Percentiles rank a stretch among this genome's conserved stretches.
Evolutionary conservation across 2,329 filamentous ascomycete genomes (phyloP).

Genomic region (Aspergillus brunneoviolaceus): DNA sequence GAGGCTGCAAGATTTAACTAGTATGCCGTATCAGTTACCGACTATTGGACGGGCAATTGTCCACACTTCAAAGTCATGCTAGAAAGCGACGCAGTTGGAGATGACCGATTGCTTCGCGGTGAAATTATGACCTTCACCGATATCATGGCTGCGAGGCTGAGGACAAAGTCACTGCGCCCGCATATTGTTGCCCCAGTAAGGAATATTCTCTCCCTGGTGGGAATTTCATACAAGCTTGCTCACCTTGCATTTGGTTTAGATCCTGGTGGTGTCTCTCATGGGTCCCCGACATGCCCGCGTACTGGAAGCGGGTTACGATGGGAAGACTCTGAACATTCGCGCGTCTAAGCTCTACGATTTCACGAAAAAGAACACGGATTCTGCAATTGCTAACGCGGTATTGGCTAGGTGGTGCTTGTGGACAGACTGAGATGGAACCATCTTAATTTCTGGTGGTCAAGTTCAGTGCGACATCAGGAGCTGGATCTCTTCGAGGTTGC

Average conservation of each 20-base stretch:
- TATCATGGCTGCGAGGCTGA: conserved; percentile 9
- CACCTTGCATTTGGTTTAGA: neutral
- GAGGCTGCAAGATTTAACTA: neutral
- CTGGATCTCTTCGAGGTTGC: too few relatives aligned
- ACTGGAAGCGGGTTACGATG: conserved; percentile 10
- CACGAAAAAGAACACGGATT: neutral
- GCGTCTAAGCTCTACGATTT: conserved; percentile 10
- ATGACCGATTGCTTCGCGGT: conserved; percentile 5
- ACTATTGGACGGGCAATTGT: neutral
- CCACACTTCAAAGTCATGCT: conserved; percentile 9
- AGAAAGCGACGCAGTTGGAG: neutral
- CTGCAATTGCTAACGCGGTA: conserved; percentile 7
- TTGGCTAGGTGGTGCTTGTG: conserved; percentile 11
- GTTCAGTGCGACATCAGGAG: too few relatives aligned
- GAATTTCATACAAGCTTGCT: neutral
- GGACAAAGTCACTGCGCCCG: conserved; percentile 5
- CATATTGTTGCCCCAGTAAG: conserved; percentile 14
- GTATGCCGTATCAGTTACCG: conserved; percentile 1
- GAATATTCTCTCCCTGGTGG: neutral
- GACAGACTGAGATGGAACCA: neutral
- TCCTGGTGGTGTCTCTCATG: conserved; percentile 11
- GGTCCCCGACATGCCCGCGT: conserved; percentile 10
- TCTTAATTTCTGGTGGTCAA: too few relatives aligned
- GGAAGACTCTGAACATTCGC: conserved; percentile 5
- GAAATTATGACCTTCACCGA: conserved; percentile 11